Evolutionary conservation across 805 yeast species (phyloP).

Genomic region (Debaryomyces castellii): DNA sequence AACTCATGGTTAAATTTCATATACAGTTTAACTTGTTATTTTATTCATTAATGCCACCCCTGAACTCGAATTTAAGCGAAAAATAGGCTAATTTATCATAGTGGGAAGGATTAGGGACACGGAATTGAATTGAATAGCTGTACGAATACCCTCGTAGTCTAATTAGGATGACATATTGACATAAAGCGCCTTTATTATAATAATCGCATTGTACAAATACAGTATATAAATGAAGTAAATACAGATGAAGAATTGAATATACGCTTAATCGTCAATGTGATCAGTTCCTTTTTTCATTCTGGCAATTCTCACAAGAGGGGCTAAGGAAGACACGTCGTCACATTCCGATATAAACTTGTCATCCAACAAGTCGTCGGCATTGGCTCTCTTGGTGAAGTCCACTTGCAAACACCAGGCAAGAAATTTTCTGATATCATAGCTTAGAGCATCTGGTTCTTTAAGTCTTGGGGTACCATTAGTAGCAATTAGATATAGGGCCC

Average conservation of each 20-base stretch:
- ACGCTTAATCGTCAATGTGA: conserved; percentile 10
- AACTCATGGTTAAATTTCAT: no score
- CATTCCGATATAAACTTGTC: conserved; percentile 66
- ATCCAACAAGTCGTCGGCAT: conserved; percentile 67
- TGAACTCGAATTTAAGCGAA: no score
- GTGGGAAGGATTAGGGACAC: no score
- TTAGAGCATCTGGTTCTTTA: conserved; percentile 81
- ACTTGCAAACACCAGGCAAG: conserved; percentile 79
- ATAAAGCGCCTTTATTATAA: not conserved
- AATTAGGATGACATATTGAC: no score
- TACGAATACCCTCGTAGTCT: no score
- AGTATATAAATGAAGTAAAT: not conserved
- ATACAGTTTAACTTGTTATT: no score
- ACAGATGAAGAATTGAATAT: not conserved
- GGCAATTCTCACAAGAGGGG: conserved; percentile 75
- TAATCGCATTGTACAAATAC: not conserved
- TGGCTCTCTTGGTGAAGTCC: conserved; percentile 75
- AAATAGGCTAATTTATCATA: no score
- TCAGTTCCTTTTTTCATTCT: conserved; percentile 57
- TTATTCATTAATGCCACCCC: no score
- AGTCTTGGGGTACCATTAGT: conserved; percentile 95
- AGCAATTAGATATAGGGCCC: conserved; percentile 91
- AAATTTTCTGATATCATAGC: conserved; percentile 64
- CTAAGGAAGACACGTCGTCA: conserved; percentile 59
- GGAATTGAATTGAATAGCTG: no score